Base-by-base conservation (phyloP, 768 basidiomycete genomes). In the Suillus plorans region DNA sequence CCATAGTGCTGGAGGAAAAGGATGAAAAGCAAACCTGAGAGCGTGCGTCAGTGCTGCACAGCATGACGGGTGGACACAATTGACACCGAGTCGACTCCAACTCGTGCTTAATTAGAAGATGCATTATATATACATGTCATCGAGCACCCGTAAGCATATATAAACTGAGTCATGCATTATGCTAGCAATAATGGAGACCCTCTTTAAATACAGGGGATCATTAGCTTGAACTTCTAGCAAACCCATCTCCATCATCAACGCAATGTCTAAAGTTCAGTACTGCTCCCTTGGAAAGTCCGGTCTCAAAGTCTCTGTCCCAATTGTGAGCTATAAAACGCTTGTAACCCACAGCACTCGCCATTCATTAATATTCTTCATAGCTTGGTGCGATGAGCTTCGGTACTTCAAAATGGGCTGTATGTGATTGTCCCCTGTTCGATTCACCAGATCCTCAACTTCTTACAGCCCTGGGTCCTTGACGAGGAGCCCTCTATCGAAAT, bases 231-330 rank as follows among this genome's bases (percentile, higher is more conserved):
- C 31, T 20, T 20, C 13, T 5, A 12, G 8, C 22, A 34, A 59
- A 18, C 28, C 10, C 42, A 58, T 59, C 61, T 3, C 9, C 39
- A 42, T 55, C 53, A 66, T 64, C 65, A 61, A 72, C 34, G 12
- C 13, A 28, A 60, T 59, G 3, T 65, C 66, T 22, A 60, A 60
- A n/a, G 75, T 74, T 25, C 63, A 72, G 60, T 78, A 75, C 60
- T 72, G 68, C 52, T 69, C 65, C 39, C 68, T 78, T 16, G 78
- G 77, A 42, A 74, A 76, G 49, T 63, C 74, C 3, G 76, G 77
- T 31, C 69, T 78, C 31, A 67, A 69, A 16, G 77, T 78, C 36
- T 79, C 76, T 3, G 76, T 79, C 34, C 77, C 77, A 5, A 75
- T 78, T 22, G 70, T 71, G 66, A 69, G 76, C 68, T 9, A 9